These are phyloP conservation scores for Aspergillus conjunctus DNA, from an alignment of 495 filamentous ascomycete species.

Conservation along the genomic window DNA sequence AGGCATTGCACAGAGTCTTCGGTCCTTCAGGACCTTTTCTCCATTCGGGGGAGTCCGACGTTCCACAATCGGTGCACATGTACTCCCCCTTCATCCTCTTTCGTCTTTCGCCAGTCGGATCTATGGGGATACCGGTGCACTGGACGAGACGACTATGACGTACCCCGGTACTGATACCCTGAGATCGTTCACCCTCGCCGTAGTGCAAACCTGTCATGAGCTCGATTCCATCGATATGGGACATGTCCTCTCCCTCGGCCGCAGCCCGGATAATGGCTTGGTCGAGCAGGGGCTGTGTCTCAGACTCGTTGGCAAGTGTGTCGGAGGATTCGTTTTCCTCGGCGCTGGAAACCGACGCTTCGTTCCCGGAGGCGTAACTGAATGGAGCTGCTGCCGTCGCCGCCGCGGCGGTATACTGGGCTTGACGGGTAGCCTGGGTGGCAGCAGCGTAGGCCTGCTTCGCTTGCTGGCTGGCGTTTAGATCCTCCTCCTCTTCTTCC, in stretches of 20 bases:
- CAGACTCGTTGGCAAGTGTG: constrained; percentile 70
- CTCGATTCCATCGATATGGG: constrained; percentile 86
- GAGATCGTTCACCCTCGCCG: constrained; percentile 83
- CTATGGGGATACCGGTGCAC: constrained; percentile 39
- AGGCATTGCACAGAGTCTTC: constrained; percentile 97
- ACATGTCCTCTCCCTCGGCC: constrained; percentile 74
- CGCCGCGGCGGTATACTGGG: neutral
- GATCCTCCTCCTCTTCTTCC: constrained; percentile 82
- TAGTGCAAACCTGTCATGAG: constrained; percentile 90
- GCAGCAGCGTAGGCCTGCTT: constrained; percentile 5
- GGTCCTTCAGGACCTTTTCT: constrained; percentile 91
- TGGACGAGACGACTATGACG: constrained; percentile 77
- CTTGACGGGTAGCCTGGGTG: constrained; percentile 6
- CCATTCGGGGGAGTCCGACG: constrained; percentile 94
- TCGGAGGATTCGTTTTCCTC: constrained; percentile 46
- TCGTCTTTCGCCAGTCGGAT: constrained; percentile 80
- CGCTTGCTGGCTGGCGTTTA: constrained; percentile 37
- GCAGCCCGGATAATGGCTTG: constrained; percentile 69
- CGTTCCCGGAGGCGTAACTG: constrained; percentile 4
- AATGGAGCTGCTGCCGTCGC: neutral
- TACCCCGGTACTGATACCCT: constrained; percentile 85
- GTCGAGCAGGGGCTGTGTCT: constrained; percentile 67
- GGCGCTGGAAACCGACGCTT: constrained; percentile 15
- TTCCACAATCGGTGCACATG: constrained; percentile 95
- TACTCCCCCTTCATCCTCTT: constrained; percentile 96